Base-by-base conservation (phyloP, 176 grass and related monocot species). In the Lolium perenne region DNA sequence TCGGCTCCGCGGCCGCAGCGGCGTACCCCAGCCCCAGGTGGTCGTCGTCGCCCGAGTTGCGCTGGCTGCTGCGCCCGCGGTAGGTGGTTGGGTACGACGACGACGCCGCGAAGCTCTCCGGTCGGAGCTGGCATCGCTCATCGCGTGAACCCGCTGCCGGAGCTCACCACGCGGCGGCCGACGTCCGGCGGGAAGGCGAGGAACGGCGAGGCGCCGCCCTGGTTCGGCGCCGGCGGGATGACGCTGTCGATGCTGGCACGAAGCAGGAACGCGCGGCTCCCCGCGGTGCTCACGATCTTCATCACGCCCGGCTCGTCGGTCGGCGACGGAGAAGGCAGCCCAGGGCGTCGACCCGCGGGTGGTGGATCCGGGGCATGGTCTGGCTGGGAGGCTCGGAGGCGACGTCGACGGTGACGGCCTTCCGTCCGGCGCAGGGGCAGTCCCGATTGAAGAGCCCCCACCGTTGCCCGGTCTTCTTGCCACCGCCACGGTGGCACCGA, bases 81-180 rank as follows among this genome's bases (percentile, higher is more conserved):
- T 69, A 91, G 76, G 86, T 83, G 32, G 86, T 88, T 70, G 86
- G 90, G 85, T 84, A 88, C 7, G 86, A 88, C 63, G 84, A 89
- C 1, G 87, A 84, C 76, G 90, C 86, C 46, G 83, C 86, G 79
- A 92, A 87, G 83, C 88, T 90, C 93, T 95, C 88, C 16, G n/a
- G n/a, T n/a, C n/a, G n/a, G 93, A 92, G 90, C 93, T 94, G 7
- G 90, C 74, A 85, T 95, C 88, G 79, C 93, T 95, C 78, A 83
- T 82, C 13, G 79, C 40, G 40, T 41, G 40, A 41, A 41, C 40
- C 40, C 40, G 40, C 40, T 41, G 40, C 40, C 40, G 40, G 6
- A 41, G 40, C 40, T 41, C 40, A 41, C 40, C 40, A 41, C 40
- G 40, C 40, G 40, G 6, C 6, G 40, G 40, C 40, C 40, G 6